Conservation (phyloP, 306 rosid genomes). For the Aeschynomene evenia region DNA sequence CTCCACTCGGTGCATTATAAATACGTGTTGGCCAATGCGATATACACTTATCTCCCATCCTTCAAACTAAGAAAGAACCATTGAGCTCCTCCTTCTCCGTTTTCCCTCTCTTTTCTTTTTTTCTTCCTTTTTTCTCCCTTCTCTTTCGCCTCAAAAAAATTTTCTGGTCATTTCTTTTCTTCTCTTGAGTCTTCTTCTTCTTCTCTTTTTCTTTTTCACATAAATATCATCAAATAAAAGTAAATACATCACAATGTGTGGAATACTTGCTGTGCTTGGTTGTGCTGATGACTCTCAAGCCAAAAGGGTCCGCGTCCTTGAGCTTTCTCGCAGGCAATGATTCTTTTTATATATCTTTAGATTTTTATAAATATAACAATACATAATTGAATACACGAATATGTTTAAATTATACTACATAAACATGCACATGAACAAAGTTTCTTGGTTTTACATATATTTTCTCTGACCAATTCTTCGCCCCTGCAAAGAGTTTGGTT, state of each 20-base stretch:
- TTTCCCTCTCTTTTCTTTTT: background rate
- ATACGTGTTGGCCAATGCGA: slow-evolving; percentile 34
- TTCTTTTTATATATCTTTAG: background rate
- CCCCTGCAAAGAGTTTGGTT: background rate
- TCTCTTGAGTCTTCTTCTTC: background rate
- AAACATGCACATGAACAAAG: background rate
- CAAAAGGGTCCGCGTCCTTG: slow-evolving; percentile 86
- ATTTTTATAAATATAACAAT: no score
- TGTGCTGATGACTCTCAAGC: slow-evolving; percentile 83
- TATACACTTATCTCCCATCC: slow-evolving; percentile 23
- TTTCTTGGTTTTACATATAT: background rate
- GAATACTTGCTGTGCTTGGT: slow-evolving; percentile 93
- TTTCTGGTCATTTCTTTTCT: background rate
- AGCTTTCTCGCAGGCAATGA: slow-evolving; percentile 57
- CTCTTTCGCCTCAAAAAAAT: background rate
- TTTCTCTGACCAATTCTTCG: background rate
- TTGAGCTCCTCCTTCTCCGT: background rate
- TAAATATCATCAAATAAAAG: background rate
- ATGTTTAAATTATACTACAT: no score
- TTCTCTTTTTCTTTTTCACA: no score
- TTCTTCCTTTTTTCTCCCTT: background rate
- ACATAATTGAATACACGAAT: no score
- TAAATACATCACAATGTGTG: slow-evolving; percentile 65
- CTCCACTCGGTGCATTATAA: slow-evolving; percentile 36
- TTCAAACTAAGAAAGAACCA: background rate